These are phyloP conservation scores for Sindora glabra DNA, from an alignment of 306 rosid species.

Conservation along the genomic window DNA sequence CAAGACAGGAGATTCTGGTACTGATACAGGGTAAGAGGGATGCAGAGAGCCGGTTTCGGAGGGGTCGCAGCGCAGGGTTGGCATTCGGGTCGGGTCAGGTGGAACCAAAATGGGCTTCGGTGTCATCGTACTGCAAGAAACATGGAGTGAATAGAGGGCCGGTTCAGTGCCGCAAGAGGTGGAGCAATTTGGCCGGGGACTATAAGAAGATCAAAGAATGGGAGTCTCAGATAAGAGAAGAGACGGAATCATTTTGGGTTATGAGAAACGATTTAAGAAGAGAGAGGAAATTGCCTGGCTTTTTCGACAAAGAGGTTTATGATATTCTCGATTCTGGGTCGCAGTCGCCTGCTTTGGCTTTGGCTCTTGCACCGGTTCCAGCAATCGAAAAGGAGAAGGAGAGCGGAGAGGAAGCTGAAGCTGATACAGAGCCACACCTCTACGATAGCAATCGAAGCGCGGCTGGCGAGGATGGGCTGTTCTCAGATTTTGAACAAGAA, in stretches of 20 bases:
- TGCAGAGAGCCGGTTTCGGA: constrained; percentile 62
- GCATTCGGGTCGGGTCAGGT: constrained; percentile 57
- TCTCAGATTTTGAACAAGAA: constrained; percentile 71
- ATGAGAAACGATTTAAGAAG: constrained; percentile 94
- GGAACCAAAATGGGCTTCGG: constrained; percentile 96
- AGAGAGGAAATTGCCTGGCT: constrained; percentile 83
- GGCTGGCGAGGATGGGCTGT: constrained; percentile 59
- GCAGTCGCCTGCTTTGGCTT: constrained; percentile 12
- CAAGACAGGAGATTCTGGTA: constrained; percentile 88
- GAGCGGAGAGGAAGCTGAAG: constrained; percentile 19
- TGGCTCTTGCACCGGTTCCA: constrained; percentile 11
- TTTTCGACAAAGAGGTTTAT: constrained; percentile 81
- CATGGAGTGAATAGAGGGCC: constrained; percentile 96
- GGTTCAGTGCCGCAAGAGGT: constrained; percentile 95
- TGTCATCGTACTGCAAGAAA: constrained; percentile 68
- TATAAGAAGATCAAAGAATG: constrained; percentile 95
- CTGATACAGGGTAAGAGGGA: constrained; percentile 80
- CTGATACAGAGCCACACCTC: constrained; percentile 32
- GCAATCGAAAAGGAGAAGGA: constrained; percentile 11
- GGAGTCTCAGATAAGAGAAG: constrained; percentile 69
- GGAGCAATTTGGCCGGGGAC: constrained; percentile 98
- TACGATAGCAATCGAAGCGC: constrained; percentile 58
- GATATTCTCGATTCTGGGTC: constrained; percentile 75
- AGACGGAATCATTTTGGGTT: constrained; percentile 85
- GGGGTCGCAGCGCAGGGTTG: constrained; percentile 41